Conservation (phyloP, 148 eudicot genomes). For the Dysphania ambrosioides region DNA sequence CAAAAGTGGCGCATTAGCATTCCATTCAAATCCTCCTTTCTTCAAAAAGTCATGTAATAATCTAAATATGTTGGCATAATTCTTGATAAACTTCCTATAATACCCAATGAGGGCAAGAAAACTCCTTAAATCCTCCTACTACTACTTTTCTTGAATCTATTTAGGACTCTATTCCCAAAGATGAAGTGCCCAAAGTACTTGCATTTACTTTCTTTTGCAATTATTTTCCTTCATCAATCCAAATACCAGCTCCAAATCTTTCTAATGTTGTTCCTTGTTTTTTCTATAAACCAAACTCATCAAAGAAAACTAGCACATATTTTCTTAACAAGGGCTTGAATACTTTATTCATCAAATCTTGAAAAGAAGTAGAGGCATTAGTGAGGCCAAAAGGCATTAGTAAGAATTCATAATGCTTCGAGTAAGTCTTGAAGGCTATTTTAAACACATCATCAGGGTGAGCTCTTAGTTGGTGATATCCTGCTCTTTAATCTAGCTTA, state of each 20-base stretch:
- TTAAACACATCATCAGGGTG: too few relatives aligned
- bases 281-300: background rate
- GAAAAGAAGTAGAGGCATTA: too few relatives aligned
- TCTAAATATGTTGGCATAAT: background rate
- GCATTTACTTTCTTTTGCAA: too few relatives aligned
- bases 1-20: background rate
- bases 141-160: background rate
- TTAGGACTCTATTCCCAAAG: background rate
- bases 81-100: background rate
- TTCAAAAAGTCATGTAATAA: too few relatives aligned
- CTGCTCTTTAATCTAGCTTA: background rate
- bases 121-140: background rate
- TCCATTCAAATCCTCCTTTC: too few relatives aligned
- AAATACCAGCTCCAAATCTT: background rate
- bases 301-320: background rate
- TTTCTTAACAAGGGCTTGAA: background rate
- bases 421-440: background rate
- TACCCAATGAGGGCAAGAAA: background rate
- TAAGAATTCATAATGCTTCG: background rate
- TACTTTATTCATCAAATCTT: too few relatives aligned
- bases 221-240: too few relatives aligned
- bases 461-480: background rate
- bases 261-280: background rate
- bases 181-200: too few relatives aligned
- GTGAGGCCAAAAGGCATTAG: too few relatives aligned